These are phyloP conservation scores for Chaetomiaceae sp. DNA, from an alignment of 2,329 filamentous ascomycete genomes.

Conservation along the genomic window DNA sequence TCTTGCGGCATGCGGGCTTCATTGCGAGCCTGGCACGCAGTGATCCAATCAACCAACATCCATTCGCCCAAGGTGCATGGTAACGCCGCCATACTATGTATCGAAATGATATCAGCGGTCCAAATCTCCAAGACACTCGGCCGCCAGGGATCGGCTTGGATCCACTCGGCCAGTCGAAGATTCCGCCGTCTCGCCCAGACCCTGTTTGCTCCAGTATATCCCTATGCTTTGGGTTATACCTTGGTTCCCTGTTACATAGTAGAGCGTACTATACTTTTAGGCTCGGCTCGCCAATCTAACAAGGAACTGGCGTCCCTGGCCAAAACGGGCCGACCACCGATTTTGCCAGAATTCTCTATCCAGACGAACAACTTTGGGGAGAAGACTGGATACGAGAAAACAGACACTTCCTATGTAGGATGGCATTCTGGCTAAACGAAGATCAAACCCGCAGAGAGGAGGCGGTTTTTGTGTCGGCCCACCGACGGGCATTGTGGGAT, in stretches of 20 bases:
- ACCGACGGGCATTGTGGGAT: constrained; percentile 7
- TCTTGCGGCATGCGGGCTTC: no score
- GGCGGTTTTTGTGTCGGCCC: constrained; percentile 17
- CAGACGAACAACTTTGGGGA: constrained; percentile 23
- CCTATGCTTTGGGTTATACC: background rate
- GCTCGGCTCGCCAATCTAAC: constrained; percentile 11
- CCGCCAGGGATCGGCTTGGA: no score
- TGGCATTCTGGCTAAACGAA: constrained; percentile 39
- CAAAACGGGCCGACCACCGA: constrained; percentile 36
- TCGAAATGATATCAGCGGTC: background rate
- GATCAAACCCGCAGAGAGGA: constrained; percentile 33
- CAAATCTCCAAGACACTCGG: no score
- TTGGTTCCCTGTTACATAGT: background rate
- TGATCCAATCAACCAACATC: no score
- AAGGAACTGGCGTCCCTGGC: constrained; percentile 14
- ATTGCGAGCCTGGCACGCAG: no score
- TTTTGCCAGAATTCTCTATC: constrained; percentile 33
- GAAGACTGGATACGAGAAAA: constrained; percentile 16
- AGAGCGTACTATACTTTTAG: background rate
- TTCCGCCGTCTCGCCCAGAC: no score
- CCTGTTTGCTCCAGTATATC: background rate
- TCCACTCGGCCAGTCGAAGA: no score
- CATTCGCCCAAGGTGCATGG: no score
- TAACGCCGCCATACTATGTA: no score
- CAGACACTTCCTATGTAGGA: constrained; percentile 13